phyloP scores from a whole-genome alignment of 805 yeast genomes.

The Kluyveromyces siamensis region DNA sequence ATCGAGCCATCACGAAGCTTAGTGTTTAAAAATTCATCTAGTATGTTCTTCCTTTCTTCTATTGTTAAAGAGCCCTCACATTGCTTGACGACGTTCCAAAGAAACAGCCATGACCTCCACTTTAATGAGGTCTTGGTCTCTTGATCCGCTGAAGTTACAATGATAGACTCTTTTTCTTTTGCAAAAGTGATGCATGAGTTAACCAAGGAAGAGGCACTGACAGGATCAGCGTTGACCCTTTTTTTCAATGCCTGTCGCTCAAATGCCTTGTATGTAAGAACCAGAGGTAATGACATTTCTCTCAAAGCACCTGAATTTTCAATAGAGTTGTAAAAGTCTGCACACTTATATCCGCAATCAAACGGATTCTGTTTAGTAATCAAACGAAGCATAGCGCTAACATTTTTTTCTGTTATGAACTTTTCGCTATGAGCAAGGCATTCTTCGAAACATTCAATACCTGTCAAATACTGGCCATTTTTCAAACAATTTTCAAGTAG shows the following conservation, averaged over 20 bases:
- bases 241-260: conserved; percentile 17
- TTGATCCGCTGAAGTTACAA: conserved; percentile 5
- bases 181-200: conserved; percentile 11
- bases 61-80: conserved; percentile 7
- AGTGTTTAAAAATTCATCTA: conserved; percentile 16
- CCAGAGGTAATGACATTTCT: conserved; percentile 10
- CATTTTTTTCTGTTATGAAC: conserved; percentile 4
- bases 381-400: conserved; percentile 4
- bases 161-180: conserved; percentile 10
- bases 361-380: conserved; percentile 9
- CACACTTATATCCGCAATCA: conserved; percentile 11
- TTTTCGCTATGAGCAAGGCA: conserved; percentile 1
- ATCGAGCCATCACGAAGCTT: conserved; percentile 9
- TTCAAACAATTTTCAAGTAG: conserved; percentile 12
- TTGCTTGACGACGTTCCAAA: conserved; percentile 14
- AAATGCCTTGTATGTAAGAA: conserved; percentile 20
- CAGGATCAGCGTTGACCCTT: conserved; percentile 6
- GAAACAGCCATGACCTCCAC: conserved; percentile 20
- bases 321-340: conserved; percentile 8
- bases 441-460: conserved; percentile 10
- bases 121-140: conserved; percentile 6
- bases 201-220: conserved; percentile 7
- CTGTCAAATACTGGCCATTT: conserved; percentile 11
- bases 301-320: conserved; percentile 7
- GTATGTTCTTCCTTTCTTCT: conserved; percentile 3